phyloP scores from a whole-genome alignment of 23 red algal species.

The Gracilaria vermiculophylla region DNA sequence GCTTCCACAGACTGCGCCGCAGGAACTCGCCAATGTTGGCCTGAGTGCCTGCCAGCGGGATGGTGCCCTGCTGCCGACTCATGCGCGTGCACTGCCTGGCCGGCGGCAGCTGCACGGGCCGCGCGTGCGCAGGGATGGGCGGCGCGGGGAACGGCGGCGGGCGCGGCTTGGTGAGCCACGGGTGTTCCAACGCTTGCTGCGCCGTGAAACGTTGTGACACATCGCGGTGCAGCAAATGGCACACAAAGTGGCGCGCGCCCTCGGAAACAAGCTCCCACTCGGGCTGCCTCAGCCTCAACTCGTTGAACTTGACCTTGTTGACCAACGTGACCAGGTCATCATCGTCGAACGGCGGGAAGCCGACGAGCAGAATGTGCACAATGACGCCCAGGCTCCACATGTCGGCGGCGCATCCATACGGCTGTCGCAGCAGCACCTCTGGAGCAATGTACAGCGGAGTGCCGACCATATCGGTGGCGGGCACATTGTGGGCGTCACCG shows the following conservation, averaged over 20 bases:
- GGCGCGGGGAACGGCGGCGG: slow-evolving; percentile 63
- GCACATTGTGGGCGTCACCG: not conserved
- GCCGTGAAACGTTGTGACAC: slow-evolving; percentile 36
- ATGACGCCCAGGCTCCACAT: slow-evolving; percentile 91
- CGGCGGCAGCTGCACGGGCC: not conserved
- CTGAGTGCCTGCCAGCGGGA: slow-evolving; percentile 48
- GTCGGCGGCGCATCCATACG: slow-evolving; percentile 81
- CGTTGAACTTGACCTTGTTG: slow-evolving; percentile 69
- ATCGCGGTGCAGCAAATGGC: slow-evolving; percentile 48
- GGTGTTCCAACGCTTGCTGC: slow-evolving; percentile 49
- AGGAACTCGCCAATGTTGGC: slow-evolving; percentile 47
- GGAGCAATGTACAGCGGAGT: slow-evolving; percentile 91
- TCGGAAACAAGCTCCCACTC: slow-evolving; percentile 53
- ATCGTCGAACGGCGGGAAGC: slow-evolving; percentile 88
- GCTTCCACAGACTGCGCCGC: slow-evolving; percentile 54
- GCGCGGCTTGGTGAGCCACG: slow-evolving; percentile 55
- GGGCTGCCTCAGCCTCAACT: not conserved
- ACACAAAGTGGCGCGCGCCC: slow-evolving; percentile 50
- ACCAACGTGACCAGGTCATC: slow-evolving; percentile 62
- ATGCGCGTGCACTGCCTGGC: not conserved
- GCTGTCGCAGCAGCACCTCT: slow-evolving; percentile 74
- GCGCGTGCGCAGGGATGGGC: slow-evolving; percentile 5
- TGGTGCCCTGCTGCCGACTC: slow-evolving; percentile 28
- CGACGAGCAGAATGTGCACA: slow-evolving; percentile 78
- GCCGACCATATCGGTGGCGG: slow-evolving; percentile 50